Evolutionary conservation across 139 green algal species (phyloP), one percentile per base, ranked within the genome.

Genomic region (Mesostigma viride): DNA sequence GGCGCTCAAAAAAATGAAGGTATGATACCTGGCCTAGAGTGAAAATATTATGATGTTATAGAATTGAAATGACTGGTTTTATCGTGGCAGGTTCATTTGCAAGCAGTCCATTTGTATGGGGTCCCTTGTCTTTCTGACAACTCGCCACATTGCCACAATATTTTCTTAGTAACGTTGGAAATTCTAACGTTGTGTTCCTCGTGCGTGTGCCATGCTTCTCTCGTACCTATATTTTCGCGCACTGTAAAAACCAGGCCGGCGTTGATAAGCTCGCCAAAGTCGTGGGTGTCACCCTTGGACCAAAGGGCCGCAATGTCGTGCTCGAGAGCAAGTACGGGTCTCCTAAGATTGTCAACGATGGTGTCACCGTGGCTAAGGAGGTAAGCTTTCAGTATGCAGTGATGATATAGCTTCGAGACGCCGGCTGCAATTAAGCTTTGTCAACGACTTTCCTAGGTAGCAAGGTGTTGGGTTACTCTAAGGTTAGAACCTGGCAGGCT

Each of bases 301-400:
- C 94, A 73, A 99, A 99, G 87, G 72, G 93, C 2, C 89, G 94
- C 69, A 99, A 99, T 70, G 94, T 99, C 27, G 94, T 99, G 64
- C 85, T 99, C 20, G 94, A 99, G 85, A 91, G 84, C 80, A 98
- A 97, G 84, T 99, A 94, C 53, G 94, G 94, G 59, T 95, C 89
- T 24, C 94, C 94, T 33, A 94, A 95, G 79, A 98, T 99, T 62
- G 92, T 99, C 24, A 99, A 99, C 73, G 94, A 99, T 76, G 94
- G 94, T 64, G 94, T 98, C 24, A 84, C 76, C 27, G 78, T 84
- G 31, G 78, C 78, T 11, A 84, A 82, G 75, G 77, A 83, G 69
- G 71, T 75, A 1, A 57, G 63, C 26, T 14, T 48, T 30, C n/a
- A n/a, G n/a, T n/a, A n/a, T n/a, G n/a, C n/a, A n/a, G n/a, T n/a